Conservation (phyloP, 2,329 filamentous ascomycete species). For the Alternaria triticina region DNA sequence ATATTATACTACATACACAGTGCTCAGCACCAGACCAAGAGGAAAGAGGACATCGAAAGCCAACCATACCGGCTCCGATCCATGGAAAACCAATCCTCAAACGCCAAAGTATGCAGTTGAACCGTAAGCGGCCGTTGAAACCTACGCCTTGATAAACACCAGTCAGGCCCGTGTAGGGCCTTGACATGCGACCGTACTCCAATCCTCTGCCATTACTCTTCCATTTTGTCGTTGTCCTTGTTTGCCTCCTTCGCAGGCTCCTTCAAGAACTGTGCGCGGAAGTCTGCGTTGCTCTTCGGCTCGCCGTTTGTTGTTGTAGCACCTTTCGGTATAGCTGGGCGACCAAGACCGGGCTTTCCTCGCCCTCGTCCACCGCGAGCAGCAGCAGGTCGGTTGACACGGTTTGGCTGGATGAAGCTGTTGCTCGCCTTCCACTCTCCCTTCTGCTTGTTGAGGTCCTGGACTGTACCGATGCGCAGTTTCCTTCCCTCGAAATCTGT, state of each 20-base stretch:
- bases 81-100: neutral
- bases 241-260: conserved; percentile 28
- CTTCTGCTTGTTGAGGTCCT: conserved; percentile 52
- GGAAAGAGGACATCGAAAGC: neutral
- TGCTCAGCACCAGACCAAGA: neutral
- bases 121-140: neutral
- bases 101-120: conserved; percentile 9
- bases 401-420: conserved; percentile 35
- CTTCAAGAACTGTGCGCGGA: conserved; percentile 60
- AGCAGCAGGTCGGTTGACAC: conserved; percentile 35
- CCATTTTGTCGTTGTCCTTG: conserved; percentile 30
- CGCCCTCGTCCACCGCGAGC: conserved; percentile 34
- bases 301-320: conserved; percentile 22
- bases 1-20: conserved; percentile 8
- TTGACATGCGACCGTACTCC: conserved; percentile 21
- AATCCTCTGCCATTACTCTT: conserved; percentile 33
- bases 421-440: conserved; percentile 49
- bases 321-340: conserved; percentile 31
- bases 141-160: conserved; percentile 14
- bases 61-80: neutral
- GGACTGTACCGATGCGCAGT: conserved; percentile 57
- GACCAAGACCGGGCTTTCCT: conserved; percentile 37
- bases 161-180: conserved; percentile 5
- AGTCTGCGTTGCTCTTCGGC: conserved; percentile 64
- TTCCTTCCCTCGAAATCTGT: conserved; percentile 49